Evolutionary conservation across 2,329 filamentous ascomycete species (phyloP), one percentile per base, ranked within the genome.

Genomic region (Penicillium sp.): DNA sequence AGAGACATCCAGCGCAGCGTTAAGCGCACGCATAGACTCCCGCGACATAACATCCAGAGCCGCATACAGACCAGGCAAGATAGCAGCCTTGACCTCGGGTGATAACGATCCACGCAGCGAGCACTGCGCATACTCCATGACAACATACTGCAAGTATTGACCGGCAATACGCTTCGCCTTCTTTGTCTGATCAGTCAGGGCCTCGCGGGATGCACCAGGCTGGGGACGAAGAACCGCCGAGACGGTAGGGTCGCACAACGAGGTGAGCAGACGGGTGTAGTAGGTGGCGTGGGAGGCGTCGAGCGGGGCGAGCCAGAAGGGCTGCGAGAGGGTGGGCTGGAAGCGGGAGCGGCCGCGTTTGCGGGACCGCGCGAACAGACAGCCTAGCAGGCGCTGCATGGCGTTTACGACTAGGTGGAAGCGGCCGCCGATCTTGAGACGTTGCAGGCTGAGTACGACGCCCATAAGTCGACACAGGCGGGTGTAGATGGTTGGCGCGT

Each of bases 191-290:
- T 88, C 85, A 27, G 81, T 82, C 27, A 88, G 78, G 1, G 75
- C 75, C 64, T 78, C 75, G 45, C 74, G 74, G 8, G 77, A 75
- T 19, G 68, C 63, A 4, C 69, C 67, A 6, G 66, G 59, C 27
- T 72, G 70, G 7, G 71, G 69, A 17, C 70, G 69, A 15, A 79
- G 74, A 5, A 85, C 81, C 1, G 82, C 79, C 0, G 82, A 83
- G 45, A 83, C 79, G 0, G 85, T 84, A 0, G 86, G 86, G 53
- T 85, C 83, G 73, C 83, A 86, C 50, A 88, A 79, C 0, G 83
- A 81, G n/a, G 81, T 81, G 23, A 88, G 77, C 9, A 87, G 73
- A 10, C 83, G 80, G 1, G 82, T 78, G 62, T 81, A 84, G 41
- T 79, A 75, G 1, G 75, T 71, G 2, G 81, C 81, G 57, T 82